phyloP scores from a whole-genome alignment of 129 eudicot genomes.

The Sambucus nigra region DNA sequence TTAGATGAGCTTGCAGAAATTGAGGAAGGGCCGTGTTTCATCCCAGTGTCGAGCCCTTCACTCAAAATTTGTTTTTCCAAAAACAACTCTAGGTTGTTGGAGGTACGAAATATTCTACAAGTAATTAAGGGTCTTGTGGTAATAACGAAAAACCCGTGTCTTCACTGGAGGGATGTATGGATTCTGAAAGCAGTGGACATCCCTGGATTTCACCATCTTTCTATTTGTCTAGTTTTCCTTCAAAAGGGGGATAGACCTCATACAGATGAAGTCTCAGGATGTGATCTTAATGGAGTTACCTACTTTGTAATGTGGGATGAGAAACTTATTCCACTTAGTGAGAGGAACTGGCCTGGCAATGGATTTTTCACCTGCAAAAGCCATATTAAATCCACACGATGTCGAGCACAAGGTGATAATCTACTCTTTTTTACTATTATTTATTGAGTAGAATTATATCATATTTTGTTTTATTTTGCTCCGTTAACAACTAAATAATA shows the following conservation, averaged over 20 bases:
- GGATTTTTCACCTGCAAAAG: conserved; percentile 41
- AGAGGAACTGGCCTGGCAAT: conserved; percentile 35
- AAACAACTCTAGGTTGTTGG: conserved; percentile 33
- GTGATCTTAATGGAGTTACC: conserved; percentile 46
- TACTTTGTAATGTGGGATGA: conserved; percentile 43
- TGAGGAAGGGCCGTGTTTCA: conserved; percentile 39
- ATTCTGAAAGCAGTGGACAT: conserved; percentile 41
- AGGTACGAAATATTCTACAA: conserved; percentile 11
- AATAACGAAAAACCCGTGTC: conserved; percentile 45
- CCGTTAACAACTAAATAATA: too few species aligned
- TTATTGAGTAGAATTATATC: too few species aligned
- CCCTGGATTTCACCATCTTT: conserved; percentile 35
- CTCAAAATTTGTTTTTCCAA: conserved; percentile 28
- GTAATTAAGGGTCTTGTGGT: too few species aligned
- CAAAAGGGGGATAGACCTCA: conserved; percentile 55
- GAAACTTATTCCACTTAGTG: conserved; percentile 50
- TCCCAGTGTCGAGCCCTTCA: conserved; percentile 37
- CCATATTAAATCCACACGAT: conserved; percentile 17
- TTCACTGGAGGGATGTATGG: conserved; percentile 45
- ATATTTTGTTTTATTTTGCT: too few species aligned
- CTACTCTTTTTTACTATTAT: not conserved
- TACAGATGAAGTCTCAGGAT: conserved; percentile 47
- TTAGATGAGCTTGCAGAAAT: conserved; percentile 33
- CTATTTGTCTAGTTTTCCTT: conserved; percentile 45
- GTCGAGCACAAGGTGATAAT: conserved; percentile 28